Base-by-base conservation (phyloP, 495 filamentous ascomycete species). In the Melanomma pulvis-pyrius region DNA sequence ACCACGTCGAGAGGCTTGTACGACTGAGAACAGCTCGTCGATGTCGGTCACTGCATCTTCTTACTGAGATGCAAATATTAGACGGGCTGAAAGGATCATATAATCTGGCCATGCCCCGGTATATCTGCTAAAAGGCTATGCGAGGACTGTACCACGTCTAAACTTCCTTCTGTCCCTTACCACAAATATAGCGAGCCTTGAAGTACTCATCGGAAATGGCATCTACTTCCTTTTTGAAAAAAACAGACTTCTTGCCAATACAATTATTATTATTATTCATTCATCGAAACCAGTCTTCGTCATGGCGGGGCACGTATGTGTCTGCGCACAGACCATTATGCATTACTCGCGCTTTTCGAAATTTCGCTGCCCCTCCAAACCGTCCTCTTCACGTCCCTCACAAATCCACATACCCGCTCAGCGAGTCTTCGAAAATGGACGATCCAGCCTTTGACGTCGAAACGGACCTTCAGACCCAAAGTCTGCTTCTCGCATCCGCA, bases 401-500 rank as follows among this genome's bases (percentile, higher is more conserved):
- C 48, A 51, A 9, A 12, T n/a, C 39, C 13, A 44, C 39, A 44
- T 15, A 44, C 39, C 39, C 9, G 4, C n/a, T 44, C 39, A 15
- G n/a, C 4, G n/a, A n/a, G 8, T 44, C 5, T 44, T 15, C 39
- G 39, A 44, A 55, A 22, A 68, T 68, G 65, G 65, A 68, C 53
- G 68, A 70, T 29, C 62, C 68, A 32, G 68, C 50, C 7, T 70
- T 70, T 25, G 57, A 19, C 8, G 41, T 54, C 11, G 59, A 67
- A 26, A 68, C 64, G 1, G 69, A 67, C 47, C 65, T 77, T 7
- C 41, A 61, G 17, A 71, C 62, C 21, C 77, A 80, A 60, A 71
- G 68, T 51, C 59, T 96, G 71, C 88, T 97, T 46, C 88, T 93
- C 41, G 88, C 89, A 25, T 87, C 93, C 49, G 90, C 93, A 53